Percentiles rank a stretch among this genome's conserved stretches.
Evolutionary conservation across 129 eudicot species (phyloP).

Genomic region (Erigeron canadensis): DNA sequence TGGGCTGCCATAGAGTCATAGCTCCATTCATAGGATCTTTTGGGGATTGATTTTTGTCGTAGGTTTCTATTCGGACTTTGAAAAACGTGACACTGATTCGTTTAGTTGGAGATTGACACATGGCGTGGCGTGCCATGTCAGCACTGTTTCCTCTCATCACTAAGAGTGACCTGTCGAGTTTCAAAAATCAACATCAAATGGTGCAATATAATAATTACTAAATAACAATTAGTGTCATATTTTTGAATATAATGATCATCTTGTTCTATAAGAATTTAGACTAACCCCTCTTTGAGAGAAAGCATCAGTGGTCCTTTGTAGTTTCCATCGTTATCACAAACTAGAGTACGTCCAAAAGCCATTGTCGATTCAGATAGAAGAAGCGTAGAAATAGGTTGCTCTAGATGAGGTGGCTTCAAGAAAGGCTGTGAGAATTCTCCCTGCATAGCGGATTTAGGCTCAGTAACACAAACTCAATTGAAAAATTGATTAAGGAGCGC

Average conservation of each 20-base stretch:
- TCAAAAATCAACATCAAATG: not conserved
- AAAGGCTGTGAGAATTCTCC: conserved; percentile 97
- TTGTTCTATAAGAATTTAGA: not conserved
- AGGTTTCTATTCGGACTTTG: conserved; percentile 55
- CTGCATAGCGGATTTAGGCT: conserved; percentile 26
- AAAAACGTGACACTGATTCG: conserved; percentile 77
- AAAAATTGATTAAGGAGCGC: not conserved
- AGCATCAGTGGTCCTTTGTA: conserved; percentile 92
- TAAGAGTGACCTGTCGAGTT: conserved; percentile 56
- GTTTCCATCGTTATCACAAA: conserved; percentile 81
- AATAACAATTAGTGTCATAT: not conserved
- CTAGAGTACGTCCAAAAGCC: conserved; percentile 93
- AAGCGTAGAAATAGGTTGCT: conserved; percentile 85
- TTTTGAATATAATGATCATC: not conserved
- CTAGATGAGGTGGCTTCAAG: conserved; percentile 94
- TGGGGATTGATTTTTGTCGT: conserved; percentile 28
- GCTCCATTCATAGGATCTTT: conserved; percentile 48
- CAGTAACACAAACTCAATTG: not conserved
- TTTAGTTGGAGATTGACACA: conserved; percentile 76
- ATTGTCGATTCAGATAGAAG: conserved; percentile 82
- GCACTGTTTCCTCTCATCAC: conserved; percentile 95
- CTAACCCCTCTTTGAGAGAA: conserved; percentile 82
- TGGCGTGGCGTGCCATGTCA: conserved; percentile 82
- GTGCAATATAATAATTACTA: not conserved
- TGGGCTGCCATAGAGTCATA: conserved; percentile 85